These are phyloP conservation scores for Pisolithus sp. DNA, from an alignment of 768 basidiomycete genomes.

Conservation along the genomic window DNA sequence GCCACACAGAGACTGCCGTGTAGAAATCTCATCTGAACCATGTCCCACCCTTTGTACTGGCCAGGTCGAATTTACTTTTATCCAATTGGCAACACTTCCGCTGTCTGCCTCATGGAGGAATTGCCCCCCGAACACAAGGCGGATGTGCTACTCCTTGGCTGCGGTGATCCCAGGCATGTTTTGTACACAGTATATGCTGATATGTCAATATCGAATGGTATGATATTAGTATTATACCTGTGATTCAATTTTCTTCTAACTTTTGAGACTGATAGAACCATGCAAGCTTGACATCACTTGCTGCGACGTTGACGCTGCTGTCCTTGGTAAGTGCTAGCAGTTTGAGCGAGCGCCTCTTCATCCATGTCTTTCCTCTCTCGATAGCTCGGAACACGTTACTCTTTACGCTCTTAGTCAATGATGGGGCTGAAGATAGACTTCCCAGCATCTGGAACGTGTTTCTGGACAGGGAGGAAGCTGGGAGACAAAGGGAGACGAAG, in stretches of 20 bases:
- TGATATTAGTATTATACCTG: not conserved
- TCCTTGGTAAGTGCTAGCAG: constrained; percentile 17
- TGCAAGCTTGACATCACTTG: constrained; percentile 25
- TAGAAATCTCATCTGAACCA: too few species aligned
- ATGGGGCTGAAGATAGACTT: constrained; percentile 8
- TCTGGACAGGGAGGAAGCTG: too few species aligned
- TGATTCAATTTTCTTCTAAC: not conserved
- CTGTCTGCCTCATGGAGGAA: constrained; percentile 38
- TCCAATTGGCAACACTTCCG: constrained; percentile 48
- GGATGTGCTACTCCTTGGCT: constrained; percentile 42
- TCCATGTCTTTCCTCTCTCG: not conserved
- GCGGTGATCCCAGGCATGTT: constrained; percentile 45
- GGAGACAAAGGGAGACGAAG: too few species aligned
- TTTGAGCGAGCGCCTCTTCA: not conserved
- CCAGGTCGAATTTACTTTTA: constrained; percentile 43
- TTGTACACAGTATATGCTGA: constrained; percentile 34
- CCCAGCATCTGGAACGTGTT: constrained; percentile 27
- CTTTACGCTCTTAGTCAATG: constrained; percentile 23
- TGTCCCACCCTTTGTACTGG: constrained; percentile 43
- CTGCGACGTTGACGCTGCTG: constrained; percentile 25
- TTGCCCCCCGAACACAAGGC: constrained; percentile 39
- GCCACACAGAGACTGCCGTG: too few species aligned
- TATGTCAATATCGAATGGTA: not conserved
- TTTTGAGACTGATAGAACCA: constrained; percentile 5
- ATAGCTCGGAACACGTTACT: constrained; percentile 25